These are phyloP conservation scores for Dendrothele bispora DNA, from an alignment of 768 basidiomycete species.

Conservation along the genomic window DNA sequence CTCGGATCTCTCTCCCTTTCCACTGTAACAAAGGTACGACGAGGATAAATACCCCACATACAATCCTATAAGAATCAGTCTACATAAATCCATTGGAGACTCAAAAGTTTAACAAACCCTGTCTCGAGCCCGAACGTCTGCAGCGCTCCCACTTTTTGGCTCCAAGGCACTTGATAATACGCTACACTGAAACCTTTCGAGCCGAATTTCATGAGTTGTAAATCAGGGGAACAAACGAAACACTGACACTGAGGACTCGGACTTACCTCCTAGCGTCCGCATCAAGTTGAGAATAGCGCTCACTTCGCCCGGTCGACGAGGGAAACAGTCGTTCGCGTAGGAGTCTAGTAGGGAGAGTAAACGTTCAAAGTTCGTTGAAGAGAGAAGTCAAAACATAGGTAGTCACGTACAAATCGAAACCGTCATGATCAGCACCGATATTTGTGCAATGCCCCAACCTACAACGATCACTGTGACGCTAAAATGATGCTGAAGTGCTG, in stretches of 20 bases:
- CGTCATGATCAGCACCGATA: conserved; percentile 32
- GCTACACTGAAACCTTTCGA: conserved; percentile 61
- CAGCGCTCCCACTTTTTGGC: too few species aligned
- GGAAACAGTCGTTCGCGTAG: conserved; percentile 42
- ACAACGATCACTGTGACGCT: conserved; percentile 29
- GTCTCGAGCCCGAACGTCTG: too few species aligned
- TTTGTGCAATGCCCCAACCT: conserved; percentile 44
- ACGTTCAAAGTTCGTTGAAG: neutral
- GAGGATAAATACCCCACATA: too few species aligned
- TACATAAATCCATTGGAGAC: too few species aligned
- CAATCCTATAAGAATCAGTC: too few species aligned
- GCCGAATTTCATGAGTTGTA: too few species aligned
- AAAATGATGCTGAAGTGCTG: conserved; percentile 30
- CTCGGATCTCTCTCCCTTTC: too few species aligned
- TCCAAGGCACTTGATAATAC: conserved; percentile 59
- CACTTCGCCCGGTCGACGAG: conserved; percentile 48
- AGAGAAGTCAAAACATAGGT: neutral
- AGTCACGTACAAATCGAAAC: conserved; percentile 31
- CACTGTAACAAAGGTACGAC: too few species aligned
- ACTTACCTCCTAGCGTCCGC: conserved; percentile 48
- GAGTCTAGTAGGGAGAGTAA: too few species aligned
- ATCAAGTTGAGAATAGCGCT: conserved; percentile 54
- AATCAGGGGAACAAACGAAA: too few species aligned
- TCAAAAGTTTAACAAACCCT: too few species aligned
- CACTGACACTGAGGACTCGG: too few species aligned